A percentile compares a stretch with the other conserved stretches of the same genome.
Conservation (phyloP, 345 rosid genomes). For the Erysimum cheiranthoides region DNA sequence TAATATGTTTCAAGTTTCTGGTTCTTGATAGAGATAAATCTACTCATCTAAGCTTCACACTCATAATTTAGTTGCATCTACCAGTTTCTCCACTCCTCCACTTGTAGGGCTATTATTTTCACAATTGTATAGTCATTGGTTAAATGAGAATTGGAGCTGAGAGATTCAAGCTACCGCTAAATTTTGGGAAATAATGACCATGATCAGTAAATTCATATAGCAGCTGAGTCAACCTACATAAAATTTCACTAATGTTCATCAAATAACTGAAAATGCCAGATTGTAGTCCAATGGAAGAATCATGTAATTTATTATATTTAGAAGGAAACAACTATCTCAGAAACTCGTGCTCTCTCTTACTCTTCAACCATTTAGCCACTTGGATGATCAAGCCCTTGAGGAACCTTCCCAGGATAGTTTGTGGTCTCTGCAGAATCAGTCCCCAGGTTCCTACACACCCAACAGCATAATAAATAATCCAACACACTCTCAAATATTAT, state of each 20-base stretch:
- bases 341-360: conserved; percentile 12
- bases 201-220: background rate
- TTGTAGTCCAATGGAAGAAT: conserved; percentile 27
- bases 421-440: conserved; percentile 32
- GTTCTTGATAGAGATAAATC: conserved; percentile 6
- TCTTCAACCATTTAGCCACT: conserved; percentile 29
- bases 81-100: conserved; percentile 29
- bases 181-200: background rate
- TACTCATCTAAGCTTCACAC: conserved; percentile 35
- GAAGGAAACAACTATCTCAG: background rate
- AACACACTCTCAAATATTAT: conserved; percentile 1
- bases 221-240: background rate
- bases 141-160: background rate
- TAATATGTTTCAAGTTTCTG: conserved; percentile 12
- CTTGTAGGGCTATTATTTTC: conserved; percentile 24
- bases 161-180: background rate
- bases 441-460: conserved; percentile 36
- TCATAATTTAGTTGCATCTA: conserved; percentile 32
- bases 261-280: conserved; percentile 3
- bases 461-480: background rate
- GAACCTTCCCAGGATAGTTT: conserved; percentile 42
- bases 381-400: conserved; percentile 41
- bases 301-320: background rate
- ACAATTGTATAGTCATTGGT: conserved; percentile 16
- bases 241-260: background rate